Evolutionary conservation across 2,329 filamentous ascomycete species (phyloP), one percentile per base, ranked within the genome.

Genomic region (Ilyonectria destructans): DNA sequence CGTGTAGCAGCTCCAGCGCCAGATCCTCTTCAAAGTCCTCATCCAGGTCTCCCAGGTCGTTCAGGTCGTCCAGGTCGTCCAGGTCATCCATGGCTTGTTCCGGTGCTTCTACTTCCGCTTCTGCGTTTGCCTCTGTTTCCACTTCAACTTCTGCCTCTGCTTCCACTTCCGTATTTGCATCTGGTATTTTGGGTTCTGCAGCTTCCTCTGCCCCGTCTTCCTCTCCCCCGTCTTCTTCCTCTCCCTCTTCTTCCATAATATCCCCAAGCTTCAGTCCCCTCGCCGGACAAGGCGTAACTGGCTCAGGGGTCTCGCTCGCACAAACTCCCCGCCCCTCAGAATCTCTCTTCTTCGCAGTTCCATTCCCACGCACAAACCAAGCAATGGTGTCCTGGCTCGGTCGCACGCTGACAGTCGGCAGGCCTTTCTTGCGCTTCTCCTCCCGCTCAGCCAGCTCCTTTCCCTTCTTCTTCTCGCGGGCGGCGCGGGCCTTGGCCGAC

Each of bases 381-480:
- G 87, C 82, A 69, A 91, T 88, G 0, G 85, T 88, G 48, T 85
- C 85, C 75, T 91, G 89, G 37, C 88, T 90, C 0, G 88, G 85
- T 40, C 85, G 82, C 5, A 88, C 86, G 13, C 82, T 82, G n/a
- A 87, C 82, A 5, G 89, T 78, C 15, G 89, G 89, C 65, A 88
- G 64, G 0, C 88, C 86, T 61, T 82, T 85, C 69, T 81, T 85
- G 73, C 80, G 86, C 79, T 85, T 88, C 58, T 81, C 84, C n/a
- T 86, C 84, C 51, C 79, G 81, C 65, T 86, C 85, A 8, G 82
- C 83, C 29, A 82, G 77, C 56, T 88, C 87, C 73, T 86, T 89
- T 17, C 84, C 86, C 67, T 84, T 86, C 77, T 88, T 90, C 78
- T 84, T 87, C 45, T 90, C 88, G 26, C 88, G 79, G 2, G 83